phyloP scores from a whole-genome alignment of 106 monocot species.

The Dendrobium chrysotoxum region DNA sequence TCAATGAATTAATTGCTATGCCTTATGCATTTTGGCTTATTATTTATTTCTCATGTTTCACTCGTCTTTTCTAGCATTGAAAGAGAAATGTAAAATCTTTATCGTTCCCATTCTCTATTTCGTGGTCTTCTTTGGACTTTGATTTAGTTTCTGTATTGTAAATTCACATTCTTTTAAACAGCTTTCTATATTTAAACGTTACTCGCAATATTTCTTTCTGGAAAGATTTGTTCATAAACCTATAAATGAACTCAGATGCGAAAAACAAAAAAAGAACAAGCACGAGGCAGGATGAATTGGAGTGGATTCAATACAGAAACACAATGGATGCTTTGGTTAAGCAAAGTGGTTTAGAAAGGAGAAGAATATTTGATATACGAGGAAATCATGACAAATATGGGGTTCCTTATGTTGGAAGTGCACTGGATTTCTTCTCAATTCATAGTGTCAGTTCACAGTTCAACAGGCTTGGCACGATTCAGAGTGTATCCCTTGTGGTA shows the following conservation, averaged over 20 bases:
- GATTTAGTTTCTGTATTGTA: not conserved
- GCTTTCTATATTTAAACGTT: not conserved
- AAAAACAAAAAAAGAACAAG: slow-evolving; percentile 62
- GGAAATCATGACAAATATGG: slow-evolving; percentile 98
- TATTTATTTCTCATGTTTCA: not conserved
- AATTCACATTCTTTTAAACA: not conserved
- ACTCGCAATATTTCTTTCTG: not conserved
- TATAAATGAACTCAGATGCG: slow-evolving; percentile 45
- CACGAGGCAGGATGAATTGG: slow-evolving; percentile 69
- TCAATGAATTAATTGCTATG: not conserved
- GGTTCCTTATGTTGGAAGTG: slow-evolving; percentile 56
- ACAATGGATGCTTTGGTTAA: slow-evolving; percentile 41
- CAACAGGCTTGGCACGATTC: slow-evolving; percentile 46
- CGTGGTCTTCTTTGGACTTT: not conserved
- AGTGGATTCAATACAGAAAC: slow-evolving; percentile 76
- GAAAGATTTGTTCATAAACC: not conserved
- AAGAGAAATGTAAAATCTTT: not conserved
- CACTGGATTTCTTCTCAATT: slow-evolving; percentile 78
- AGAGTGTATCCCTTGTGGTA: slow-evolving; percentile 81
- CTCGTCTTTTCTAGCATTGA: not conserved
- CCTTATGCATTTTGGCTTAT: not conserved
- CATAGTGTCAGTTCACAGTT: slow-evolving; percentile 65
- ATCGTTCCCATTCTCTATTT: not conserved
- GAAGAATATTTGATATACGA: slow-evolving; percentile 78
- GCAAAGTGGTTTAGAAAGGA: slow-evolving; percentile 42